Evolutionary conservation across 2,329 filamentous ascomycete genomes (phyloP).

Genomic region (Alternaria sp.): DNA sequence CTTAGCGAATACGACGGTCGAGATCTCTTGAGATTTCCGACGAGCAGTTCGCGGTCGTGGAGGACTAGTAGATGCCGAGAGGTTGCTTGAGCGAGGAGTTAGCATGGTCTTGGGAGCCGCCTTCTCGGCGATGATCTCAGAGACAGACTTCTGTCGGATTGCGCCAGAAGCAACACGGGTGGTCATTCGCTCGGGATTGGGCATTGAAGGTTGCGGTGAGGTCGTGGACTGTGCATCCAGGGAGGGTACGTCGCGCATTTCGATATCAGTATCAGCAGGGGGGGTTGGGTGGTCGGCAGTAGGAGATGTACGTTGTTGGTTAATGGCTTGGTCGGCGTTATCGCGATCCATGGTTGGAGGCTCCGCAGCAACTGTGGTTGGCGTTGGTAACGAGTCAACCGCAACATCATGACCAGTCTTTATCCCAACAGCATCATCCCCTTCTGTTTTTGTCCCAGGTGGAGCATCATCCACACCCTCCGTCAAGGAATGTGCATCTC

Average conservation of each 20-base stretch:
- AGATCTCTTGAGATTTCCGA: constrained; percentile 68
- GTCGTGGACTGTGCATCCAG: constrained; percentile 13
- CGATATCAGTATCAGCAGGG: constrained; percentile 46
- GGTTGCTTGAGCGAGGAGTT: constrained; percentile 43
- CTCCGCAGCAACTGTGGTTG: constrained; percentile 47
- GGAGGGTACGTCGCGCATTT: constrained; percentile 42
- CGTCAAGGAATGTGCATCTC: constrained; percentile 30
- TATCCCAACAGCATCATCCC: constrained; percentile 17
- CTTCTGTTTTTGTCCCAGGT: constrained; percentile 15
- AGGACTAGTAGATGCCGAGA: constrained; percentile 38
- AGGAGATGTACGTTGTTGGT: constrained; percentile 18
- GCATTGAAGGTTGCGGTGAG: constrained; percentile 36
- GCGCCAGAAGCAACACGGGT: constrained; percentile 75
- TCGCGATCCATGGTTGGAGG: constrained; percentile 37
- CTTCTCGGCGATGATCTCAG: constrained; percentile 73
- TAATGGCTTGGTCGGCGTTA: constrained; percentile 23
- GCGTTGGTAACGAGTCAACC: constrained; percentile 48
- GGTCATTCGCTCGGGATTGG: constrained; percentile 65
- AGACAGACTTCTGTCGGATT: constrained; percentile 76
- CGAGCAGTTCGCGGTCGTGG: constrained; percentile 32
- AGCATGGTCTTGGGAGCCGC: constrained; percentile 58
- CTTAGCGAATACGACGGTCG: constrained; percentile 81
- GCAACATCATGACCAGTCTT: constrained; percentile 29
- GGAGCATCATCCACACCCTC: constrained; percentile 33
- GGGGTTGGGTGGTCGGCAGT: constrained; percentile 46